A percentile compares a stretch with the other conserved stretches of the same genome.
Conservation (phyloP, 306 rosid species). For the Cotoneaster glaucophyllus region DNA sequence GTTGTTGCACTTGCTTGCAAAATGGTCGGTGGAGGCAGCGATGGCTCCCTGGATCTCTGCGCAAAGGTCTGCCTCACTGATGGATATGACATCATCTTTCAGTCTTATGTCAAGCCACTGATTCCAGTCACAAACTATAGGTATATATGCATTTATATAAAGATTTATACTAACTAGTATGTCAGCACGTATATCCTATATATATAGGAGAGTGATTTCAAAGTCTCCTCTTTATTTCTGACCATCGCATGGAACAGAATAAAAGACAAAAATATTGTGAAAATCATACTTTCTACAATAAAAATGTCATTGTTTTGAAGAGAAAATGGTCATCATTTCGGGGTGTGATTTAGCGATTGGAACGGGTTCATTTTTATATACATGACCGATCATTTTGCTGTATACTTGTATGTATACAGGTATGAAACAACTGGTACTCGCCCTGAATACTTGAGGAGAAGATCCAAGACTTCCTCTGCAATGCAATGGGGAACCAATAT, state of each 20-base stretch:
- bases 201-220: background rate
- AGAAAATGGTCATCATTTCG: too few species aligned
- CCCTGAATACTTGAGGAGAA: conserved; percentile 67
- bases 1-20: conserved; percentile 88
- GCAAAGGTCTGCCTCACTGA: conserved; percentile 82
- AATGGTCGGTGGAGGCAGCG: conserved; percentile 94
- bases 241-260: too few species aligned
- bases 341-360: too few species aligned
- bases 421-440: conserved; percentile 87
- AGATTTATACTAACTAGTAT: background rate
- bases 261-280: background rate
- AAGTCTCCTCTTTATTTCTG: background rate
- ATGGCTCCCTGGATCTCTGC: conserved; percentile 77
- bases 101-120: conserved; percentile 70
- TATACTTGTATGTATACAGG: conserved; percentile 22
- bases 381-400: background rate
- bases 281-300: background rate
- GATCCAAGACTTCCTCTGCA: conserved; percentile 83
- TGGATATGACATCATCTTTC: conserved; percentile 71
- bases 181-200: background rate
- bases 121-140: conserved; percentile 75
- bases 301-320: too few species aligned
- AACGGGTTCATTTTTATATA: too few species aligned
- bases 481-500: conserved; percentile 83
- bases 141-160: conserved; percentile 14